Evolutionary conservation across 2,329 filamentous ascomycete species (phyloP), one percentile per base, ranked within the genome.

Genomic region (Sporothrix mexicana): DNA sequence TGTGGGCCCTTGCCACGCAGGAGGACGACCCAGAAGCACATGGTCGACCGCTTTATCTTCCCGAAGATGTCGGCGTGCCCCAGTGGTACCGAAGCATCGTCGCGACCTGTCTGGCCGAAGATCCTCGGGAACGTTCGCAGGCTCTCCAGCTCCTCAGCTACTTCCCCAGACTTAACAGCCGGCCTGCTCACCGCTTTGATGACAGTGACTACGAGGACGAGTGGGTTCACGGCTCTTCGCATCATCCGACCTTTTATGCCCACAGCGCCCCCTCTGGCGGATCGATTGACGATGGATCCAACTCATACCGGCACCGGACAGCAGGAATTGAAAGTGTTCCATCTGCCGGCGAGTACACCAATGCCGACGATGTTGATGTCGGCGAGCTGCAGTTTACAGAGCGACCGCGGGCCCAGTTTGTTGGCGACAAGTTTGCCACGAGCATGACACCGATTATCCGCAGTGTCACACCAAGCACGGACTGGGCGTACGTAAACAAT

Each of bases 11-110:
- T 62, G 95, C 94, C 1, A 92, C 92, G 79, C 89, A 95, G 76
- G 89, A 95, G 72, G 95, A 98, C 78, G 95, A 98, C 78, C 96
- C 96, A 0, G 96, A 98, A 80, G 86, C 88, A 23, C 90, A 92
- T 74, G 88, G 87, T 57, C 88, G 93, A 23, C 95, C 95, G 0
- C 82, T 97, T 74, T 84, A 83, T 25, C 82, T 92, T 10, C 82
- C 85, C 4, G 79, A 89, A 6, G 87, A 89, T 68, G 80, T 86
- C 12, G 85, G 91, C 36, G 87, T 97, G 9, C 96, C 96, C 0
- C 84, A 86, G 13, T 98, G 95, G 86, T 98, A 93, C 80, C 88
- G 90, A 74, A 85, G 88, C 17, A 85, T 97, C 67, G 90, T 97
- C 51, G 87, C 90, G 70, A 90, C 90, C 17, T 98, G 95, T 79